phyloP scores from a whole-genome alignment of 306 rosid species.

The Cucurbita pepo region DNA sequence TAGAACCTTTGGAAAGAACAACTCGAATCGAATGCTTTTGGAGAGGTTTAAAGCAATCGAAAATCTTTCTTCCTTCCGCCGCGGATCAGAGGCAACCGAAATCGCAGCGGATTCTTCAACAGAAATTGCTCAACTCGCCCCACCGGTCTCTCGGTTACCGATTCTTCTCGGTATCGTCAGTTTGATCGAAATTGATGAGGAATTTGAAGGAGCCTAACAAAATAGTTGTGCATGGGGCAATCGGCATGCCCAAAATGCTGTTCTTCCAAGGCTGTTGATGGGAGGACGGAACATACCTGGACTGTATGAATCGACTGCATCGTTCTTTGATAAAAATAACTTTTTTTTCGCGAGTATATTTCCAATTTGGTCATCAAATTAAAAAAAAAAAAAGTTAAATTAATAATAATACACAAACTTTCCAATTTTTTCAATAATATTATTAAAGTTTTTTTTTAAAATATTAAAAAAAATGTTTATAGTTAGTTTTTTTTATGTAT shows the following conservation, averaged over 20 bases:
- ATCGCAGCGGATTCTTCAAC: neutral
- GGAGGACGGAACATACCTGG: neutral
- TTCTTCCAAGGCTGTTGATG: neutral
- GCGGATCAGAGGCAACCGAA: neutral
- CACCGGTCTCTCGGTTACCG: neutral
- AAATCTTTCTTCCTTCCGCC: neutral
- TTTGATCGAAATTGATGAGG: neutral
- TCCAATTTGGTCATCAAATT: too few relatives aligned
- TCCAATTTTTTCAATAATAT: too few relatives aligned
- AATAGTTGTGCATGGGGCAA: neutral
- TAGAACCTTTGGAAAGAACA: neutral
- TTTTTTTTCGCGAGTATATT: too few relatives aligned
- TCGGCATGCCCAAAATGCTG: neutral
- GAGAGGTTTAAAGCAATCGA: neutral
- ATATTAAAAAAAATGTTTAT: too few relatives aligned
- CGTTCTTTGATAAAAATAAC: neutral
- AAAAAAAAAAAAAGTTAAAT: too few relatives aligned
- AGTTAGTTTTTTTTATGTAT: too few relatives aligned
- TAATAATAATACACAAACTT: too few relatives aligned
- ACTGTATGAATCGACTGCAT: conserved; percentile 1
- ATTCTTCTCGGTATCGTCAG: neutral
- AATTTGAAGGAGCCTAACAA: neutral
- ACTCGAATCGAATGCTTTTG: neutral
- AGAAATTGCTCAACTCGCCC: neutral
- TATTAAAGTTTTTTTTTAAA: too few relatives aligned